Conservation (phyloP, 108 stramenopile species). For the Pseudonitzschia pungens region DNA sequence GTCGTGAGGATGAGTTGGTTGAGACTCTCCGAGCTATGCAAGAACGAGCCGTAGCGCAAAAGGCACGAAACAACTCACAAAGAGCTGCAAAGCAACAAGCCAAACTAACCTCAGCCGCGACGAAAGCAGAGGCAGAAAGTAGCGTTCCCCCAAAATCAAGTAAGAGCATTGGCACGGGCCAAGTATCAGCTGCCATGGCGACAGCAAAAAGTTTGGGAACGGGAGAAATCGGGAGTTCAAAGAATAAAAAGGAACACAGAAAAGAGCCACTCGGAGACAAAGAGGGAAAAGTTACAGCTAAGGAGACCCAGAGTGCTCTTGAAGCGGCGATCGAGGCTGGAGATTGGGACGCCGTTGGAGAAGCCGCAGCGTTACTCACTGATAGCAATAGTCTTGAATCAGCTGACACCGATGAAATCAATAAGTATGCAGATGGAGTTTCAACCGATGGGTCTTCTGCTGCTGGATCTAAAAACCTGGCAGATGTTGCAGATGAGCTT, state of each 20-base stretch:
- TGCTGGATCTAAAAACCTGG: constrained; percentile 13
- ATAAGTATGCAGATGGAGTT: constrained; percentile 29
- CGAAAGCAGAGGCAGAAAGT: constrained; percentile 9
- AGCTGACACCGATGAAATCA: constrained; percentile 39
- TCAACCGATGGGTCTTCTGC: constrained; percentile 16
- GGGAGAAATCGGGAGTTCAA: constrained; percentile 15
- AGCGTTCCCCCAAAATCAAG: neutral
- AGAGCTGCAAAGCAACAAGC: constrained; percentile 78
- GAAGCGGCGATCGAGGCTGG: constrained; percentile 78
- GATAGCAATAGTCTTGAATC: constrained; percentile 38
- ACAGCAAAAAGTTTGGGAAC: constrained; percentile 17
- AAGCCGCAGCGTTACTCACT: constrained; percentile 64
- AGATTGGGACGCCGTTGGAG: constrained; percentile 88
- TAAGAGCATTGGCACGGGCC: constrained; percentile 36
- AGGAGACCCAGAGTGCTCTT: constrained; percentile 31
- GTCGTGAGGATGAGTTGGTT: constrained; percentile 86
- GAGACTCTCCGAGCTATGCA: constrained; percentile 88
- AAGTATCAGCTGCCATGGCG: constrained; percentile 15
- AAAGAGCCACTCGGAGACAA: neutral
- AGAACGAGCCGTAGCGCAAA: constrained; percentile 80
- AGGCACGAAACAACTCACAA: constrained; percentile 68
- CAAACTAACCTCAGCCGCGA: constrained; percentile 17
- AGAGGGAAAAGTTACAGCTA: neutral
- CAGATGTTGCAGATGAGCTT: constrained; percentile 42
- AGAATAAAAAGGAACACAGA: constrained; percentile 5